Conservation (phyloP, 257 asterid species). For the Solanum rostratum region DNA sequence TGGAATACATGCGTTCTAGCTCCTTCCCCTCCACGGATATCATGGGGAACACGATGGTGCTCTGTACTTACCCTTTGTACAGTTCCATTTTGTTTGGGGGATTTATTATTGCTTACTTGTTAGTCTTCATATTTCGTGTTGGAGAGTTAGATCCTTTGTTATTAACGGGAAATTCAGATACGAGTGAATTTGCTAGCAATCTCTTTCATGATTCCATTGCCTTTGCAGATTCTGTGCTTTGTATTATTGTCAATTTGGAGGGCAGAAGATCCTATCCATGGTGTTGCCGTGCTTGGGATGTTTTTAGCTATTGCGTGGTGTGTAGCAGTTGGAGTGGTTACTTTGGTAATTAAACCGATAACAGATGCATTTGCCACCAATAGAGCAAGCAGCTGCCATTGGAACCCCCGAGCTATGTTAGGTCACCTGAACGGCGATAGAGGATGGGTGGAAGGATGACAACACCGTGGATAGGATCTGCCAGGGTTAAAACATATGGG, state of each 20-base stretch:
- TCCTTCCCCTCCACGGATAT: slow-evolving; percentile 16
- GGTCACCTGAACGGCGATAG: not conserved
- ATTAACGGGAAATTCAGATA: slow-evolving; percentile 47
- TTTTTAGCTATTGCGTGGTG: slow-evolving; percentile 32
- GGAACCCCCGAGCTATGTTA: not conserved
- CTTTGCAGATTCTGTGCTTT: slow-evolving; percentile 44
- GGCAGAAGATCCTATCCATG: slow-evolving; percentile 28
- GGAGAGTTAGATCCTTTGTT: slow-evolving; percentile 45
- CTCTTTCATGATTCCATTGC: slow-evolving; percentile 39
- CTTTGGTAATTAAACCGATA: slow-evolving; percentile 54
- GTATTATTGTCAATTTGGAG: slow-evolving; percentile 34
- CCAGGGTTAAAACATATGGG: too few relatives aligned
- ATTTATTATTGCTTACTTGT: slow-evolving; percentile 29
- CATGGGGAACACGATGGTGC: slow-evolving; percentile 13
- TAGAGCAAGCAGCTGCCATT: not conserved
- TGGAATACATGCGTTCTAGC: slow-evolving; percentile 44
- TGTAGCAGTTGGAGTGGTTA: slow-evolving; percentile 35
- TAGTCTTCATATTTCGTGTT: slow-evolving; percentile 49
- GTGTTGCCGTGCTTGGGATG: slow-evolving; percentile 25
- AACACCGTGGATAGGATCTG: too few relatives aligned
- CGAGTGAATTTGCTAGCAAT: slow-evolving; percentile 39
- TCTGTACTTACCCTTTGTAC: slow-evolving; percentile 58
- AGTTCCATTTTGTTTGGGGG: slow-evolving; percentile 38
- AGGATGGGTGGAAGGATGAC: not conserved
- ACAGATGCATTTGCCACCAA: slow-evolving; percentile 41